phyloP scores from a whole-genome alignment of 129 eudicot species.

The Escallonia rubra region DNA sequence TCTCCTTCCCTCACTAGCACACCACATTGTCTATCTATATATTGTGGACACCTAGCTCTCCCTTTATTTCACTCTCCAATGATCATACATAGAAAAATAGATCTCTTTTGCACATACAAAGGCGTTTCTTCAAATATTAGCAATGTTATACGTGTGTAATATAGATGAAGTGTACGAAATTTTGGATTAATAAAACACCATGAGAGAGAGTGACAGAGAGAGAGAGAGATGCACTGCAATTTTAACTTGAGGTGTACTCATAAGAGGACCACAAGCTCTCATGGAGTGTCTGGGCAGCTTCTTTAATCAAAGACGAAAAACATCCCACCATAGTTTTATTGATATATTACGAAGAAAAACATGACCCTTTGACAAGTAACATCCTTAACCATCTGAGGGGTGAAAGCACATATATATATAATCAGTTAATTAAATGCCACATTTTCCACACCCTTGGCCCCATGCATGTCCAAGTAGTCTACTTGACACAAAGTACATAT shows the following conservation, averaged over 20 bases:
- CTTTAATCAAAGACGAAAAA: not conserved
- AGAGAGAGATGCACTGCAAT: not conserved
- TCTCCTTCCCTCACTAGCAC: not conserved
- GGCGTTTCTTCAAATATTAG: slow-evolving; percentile 26
- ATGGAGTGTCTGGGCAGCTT: slow-evolving; percentile 12
- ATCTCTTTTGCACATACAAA: slow-evolving; percentile 2
- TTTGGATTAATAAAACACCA: slow-evolving; percentile 2
- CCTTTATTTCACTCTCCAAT: not conserved
- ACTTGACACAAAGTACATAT: not conserved
- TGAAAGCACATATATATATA: not conserved
- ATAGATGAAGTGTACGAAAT: slow-evolving; percentile 38
- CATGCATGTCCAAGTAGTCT: not conserved
- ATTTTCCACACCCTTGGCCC: slow-evolving; percentile 11
- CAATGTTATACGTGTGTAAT: slow-evolving; percentile 17
- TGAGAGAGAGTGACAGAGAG: slow-evolving; percentile 5
- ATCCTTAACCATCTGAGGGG: slow-evolving; percentile 10
- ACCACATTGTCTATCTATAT: slow-evolving; percentile 5
- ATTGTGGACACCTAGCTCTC: not conserved
- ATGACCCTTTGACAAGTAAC: slow-evolving; percentile 11
- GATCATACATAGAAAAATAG: not conserved
- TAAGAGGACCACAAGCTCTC: slow-evolving; percentile 9
- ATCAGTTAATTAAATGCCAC: not conserved
- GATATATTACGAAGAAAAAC: not conserved
- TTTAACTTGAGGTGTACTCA: slow-evolving; percentile 22
- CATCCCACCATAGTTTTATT: not conserved